Evolutionary conservation across 306 rosid species (phyloP), one percentile per base, ranked within the genome.

Genomic region (Dryas drummondii): DNA sequence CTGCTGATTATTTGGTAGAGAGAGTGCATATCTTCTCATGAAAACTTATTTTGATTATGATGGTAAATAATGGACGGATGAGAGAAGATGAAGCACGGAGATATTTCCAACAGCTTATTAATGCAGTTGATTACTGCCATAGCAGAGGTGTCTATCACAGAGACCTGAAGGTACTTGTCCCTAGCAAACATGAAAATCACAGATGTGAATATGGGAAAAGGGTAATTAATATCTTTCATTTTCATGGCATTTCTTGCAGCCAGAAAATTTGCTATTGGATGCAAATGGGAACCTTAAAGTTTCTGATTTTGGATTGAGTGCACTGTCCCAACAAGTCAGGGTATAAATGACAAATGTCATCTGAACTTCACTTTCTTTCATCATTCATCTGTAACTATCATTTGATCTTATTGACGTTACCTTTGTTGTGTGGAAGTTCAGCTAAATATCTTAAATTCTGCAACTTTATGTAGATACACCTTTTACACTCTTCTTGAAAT

Each of bases 131-230:
- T 89, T 94, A 92, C 86, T 94, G 99, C 83, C 99, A 94, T 81
- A 94, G 99, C 87, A 90, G 99, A 79, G 99, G 99, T 66, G 99
- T 94, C 52, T 94, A 79, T 77, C 99, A 94, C 78, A 84, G 99
- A 81, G 99, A 94, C 73, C 88, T 94, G 56, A 94, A 94, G 98
- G 99, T 89, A 82, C 78, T 63, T 40, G 71, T 57, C 40, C 61
- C 47, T 42, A 77, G 59, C 22, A 46, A 47, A 48, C 44, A n/a
- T 48, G 63, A 8, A 37, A 37, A 13, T 62, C 4, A 12, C 19
- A 61, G 41, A 51, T 66, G 27, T 44, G 27, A 66, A 41, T 40
- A 44, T 1, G 8, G 69, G 41, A 71, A 41, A 60, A 41, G 6
- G 27, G 5, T 32, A 27, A 16, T 26, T 55, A 27, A 32, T 76